Base-by-base conservation (phyloP, 108 stramenopile genomes). In the Cyclotella distinguenda region DNA sequence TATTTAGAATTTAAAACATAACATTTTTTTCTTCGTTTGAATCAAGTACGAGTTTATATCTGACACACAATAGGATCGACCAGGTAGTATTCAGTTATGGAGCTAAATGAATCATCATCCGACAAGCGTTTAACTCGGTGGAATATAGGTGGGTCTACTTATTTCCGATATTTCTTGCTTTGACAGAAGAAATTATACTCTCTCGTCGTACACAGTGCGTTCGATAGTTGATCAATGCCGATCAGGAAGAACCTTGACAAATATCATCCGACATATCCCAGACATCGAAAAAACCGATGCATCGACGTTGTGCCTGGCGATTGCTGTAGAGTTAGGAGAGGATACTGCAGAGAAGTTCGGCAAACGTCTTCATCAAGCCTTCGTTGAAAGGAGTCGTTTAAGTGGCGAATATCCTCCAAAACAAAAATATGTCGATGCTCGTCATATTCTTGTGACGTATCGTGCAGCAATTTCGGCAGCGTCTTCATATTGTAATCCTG, bases 401-500 rank as follows among this genome's bases (percentile, higher is more conserved):
- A 27, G 32, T 25, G n/a, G 23, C 18, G 16, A 26, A 35, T 26
- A 33, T 38, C 33, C 1, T 15, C 36, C 13, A 42, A 26, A 38
- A 33, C 43, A 33, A 19, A 31, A 18, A 15, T 18, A 4, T 43
- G 51, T 74, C 23, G 64, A 74, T 66, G 57, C 39, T 43, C 25
- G 58, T 28, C 53, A 50, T n/a, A 74, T 74, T 19, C 21, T 60
- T 15, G n/a, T 33, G 8, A 51, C 46, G 15, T 66, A 65, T 34
- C 39, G 51, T 13, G 58, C 64, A 22, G 42, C 64, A 39, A 50
- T 60, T 31, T 45, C 46, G 4, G 64, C 72, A 12, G 30, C 44
- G 9, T 15, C 49, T 35, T 39, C 72, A 27, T 74, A 60, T 34
- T 30, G 44, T 11, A 60, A 66, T 44, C 58, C 72, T 15, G 33